Percentiles rank a stretch among this genome's conserved stretches.
phyloP scores from a whole-genome alignment of 1,284 basidiomycete species.

The Kalmanozyma brasiliensis region DNA sequence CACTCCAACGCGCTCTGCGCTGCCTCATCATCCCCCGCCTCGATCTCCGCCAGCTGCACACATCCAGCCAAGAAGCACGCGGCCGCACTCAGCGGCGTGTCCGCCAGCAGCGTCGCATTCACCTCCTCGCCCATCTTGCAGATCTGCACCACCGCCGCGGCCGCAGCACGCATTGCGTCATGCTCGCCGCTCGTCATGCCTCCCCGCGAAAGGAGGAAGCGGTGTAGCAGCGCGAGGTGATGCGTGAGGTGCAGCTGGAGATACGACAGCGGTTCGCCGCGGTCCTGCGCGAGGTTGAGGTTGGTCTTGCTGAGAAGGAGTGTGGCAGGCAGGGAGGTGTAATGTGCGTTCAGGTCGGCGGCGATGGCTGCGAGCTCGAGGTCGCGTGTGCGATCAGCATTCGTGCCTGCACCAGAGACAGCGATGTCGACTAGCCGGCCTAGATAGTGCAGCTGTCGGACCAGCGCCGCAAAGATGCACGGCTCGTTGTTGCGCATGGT shows the following conservation, averaged over 20 bases:
- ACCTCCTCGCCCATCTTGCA: constrained; percentile 25
- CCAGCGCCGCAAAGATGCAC: constrained; percentile 43
- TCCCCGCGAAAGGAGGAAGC: constrained; percentile 19
- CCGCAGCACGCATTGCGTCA: constrained; percentile 33
- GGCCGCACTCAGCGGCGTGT: constrained; percentile 24
- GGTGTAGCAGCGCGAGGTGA: constrained; percentile 29
- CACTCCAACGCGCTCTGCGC: constrained; percentile 14
- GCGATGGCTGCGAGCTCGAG: constrained; percentile 28
- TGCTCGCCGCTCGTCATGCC: constrained; percentile 22
- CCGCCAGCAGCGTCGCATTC: constrained; percentile 22
- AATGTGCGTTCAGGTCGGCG: constrained; percentile 29
- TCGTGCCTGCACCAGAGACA: constrained; percentile 1
- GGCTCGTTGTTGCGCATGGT: constrained; percentile 34
- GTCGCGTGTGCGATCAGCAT: constrained; percentile 16
- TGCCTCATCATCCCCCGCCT: constrained; percentile 9
- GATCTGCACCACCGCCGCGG: constrained; percentile 30
- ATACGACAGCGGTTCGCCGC: constrained; percentile 29
- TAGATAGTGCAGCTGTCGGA: constrained; percentile 38
- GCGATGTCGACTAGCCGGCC: constrained; percentile 27
- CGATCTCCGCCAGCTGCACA: constrained; percentile 28
- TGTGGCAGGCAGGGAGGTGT: constrained; percentile 31
- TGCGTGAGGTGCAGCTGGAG: constrained; percentile 44
- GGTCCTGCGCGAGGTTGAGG: constrained; percentile 19
- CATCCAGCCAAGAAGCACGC: constrained; percentile 34
- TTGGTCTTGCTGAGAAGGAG: constrained; percentile 29